phyloP scores from a whole-genome alignment of 1,284 basidiomycete species.

The Malassezia slooffiae region DNA sequence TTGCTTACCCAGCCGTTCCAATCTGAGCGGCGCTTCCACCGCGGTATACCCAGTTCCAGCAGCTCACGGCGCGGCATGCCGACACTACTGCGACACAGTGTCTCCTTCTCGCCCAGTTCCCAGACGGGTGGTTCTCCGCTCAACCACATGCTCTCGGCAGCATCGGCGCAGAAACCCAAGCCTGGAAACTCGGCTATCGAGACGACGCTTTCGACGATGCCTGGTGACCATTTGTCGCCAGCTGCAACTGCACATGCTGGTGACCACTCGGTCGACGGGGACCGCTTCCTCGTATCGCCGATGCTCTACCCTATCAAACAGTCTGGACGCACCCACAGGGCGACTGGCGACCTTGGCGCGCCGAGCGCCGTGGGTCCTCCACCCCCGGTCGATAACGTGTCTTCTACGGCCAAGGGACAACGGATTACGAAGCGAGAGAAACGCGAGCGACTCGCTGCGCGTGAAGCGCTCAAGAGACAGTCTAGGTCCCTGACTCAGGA shows the following conservation, averaged over 20 bases:
- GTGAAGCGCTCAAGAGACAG: slow-evolving; percentile 9
- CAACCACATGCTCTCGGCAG: too few relatives aligned
- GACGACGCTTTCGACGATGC: too few relatives aligned
- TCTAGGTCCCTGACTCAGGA: too few relatives aligned
- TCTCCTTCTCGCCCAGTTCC: too few relatives aligned
- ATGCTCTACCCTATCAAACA: slow-evolving; percentile 11
- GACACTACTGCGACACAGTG: too few relatives aligned
- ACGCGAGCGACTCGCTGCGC: slow-evolving; percentile 6
- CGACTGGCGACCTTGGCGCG: background rate
- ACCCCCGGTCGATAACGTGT: background rate
- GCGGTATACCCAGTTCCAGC: too few relatives aligned
- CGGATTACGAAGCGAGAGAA: slow-evolving; percentile 15
- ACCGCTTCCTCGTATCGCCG: slow-evolving; percentile 10
- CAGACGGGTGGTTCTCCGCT: too few relatives aligned
- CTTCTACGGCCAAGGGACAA: slow-evolving; percentile 4
- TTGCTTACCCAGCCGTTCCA: slow-evolving; percentile 22
- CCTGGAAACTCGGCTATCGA: too few relatives aligned
- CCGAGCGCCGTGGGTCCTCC: background rate
- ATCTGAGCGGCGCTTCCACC: background rate
- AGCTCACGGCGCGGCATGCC: too few relatives aligned
- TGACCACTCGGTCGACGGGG: slow-evolving; percentile 12
- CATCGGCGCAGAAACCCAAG: too few relatives aligned
- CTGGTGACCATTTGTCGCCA: too few relatives aligned
- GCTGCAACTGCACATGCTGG: background rate
- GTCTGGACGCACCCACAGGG: background rate